These are phyloP conservation scores for Irpex sp. DNA, from an alignment of 1,284 basidiomycete species.

Conservation along the genomic window DNA sequence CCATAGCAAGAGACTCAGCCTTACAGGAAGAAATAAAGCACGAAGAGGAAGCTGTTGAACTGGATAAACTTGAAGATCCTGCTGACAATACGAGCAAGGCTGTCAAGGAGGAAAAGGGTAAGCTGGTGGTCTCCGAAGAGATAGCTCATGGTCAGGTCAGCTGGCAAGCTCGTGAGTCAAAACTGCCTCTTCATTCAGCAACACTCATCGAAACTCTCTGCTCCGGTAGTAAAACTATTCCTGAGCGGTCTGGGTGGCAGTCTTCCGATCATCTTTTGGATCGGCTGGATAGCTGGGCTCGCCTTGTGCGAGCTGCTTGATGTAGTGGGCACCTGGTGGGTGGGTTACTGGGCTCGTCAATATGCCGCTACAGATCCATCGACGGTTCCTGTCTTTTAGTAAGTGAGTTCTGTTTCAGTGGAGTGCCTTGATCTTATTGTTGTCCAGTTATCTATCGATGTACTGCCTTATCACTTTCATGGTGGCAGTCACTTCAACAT, in stretches of 20 bases:
- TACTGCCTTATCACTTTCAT: conserved; percentile 5
- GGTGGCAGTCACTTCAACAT: not conserved
- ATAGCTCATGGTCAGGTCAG: conserved; percentile 53
- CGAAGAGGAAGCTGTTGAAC: conserved; percentile 36
- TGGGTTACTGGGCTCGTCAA: conserved; percentile 24
- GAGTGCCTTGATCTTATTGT: not conserved
- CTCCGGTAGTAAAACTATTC: conserved; percentile 25
- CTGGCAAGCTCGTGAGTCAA: conserved; percentile 37
- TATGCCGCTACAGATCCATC: conserved; percentile 25
- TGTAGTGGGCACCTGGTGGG: conserved; percentile 21
- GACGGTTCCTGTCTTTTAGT: conserved; percentile 29
- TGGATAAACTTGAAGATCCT: conserved; percentile 35
- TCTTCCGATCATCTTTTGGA: conserved; percentile 29
- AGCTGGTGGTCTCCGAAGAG: conserved; percentile 57
- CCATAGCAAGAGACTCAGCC: conserved; percentile 34
- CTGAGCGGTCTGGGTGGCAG: conserved; percentile 28
- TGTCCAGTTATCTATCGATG: conserved; percentile 9
- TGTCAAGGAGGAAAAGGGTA: conserved; percentile 31
- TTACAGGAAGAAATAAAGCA: conserved; percentile 32
- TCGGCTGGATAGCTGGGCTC: conserved; percentile 22
- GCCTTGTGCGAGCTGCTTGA: conserved; percentile 20
- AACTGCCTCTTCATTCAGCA: no score
- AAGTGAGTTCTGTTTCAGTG: conserved; percentile 8
- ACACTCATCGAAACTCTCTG: not conserved
- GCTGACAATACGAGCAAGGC: conserved; percentile 16